Percentiles rank a stretch among this genome's conserved stretches.
phyloP scores from a whole-genome alignment of 768 basidiomycete species.

The Amanita rubescens region DNA sequence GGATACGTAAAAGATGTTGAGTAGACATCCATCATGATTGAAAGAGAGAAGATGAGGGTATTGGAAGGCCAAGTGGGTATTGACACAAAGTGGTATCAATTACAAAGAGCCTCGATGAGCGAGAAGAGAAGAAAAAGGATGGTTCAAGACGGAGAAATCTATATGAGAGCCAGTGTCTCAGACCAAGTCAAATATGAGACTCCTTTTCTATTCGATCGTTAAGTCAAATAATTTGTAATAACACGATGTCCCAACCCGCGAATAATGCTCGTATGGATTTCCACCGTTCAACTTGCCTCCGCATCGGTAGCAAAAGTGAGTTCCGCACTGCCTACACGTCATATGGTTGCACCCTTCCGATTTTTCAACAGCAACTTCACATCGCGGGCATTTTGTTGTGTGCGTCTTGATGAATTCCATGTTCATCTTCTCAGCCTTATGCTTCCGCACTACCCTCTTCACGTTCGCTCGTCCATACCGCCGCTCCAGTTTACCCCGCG shows the following conservation, averaged over 20 bases:
- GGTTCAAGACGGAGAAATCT: too few relatives aligned
- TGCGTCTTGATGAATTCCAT: conserved; percentile 61
- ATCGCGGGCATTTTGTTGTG: conserved; percentile 70
- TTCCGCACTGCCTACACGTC: conserved; percentile 66
- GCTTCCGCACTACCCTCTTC: conserved; percentile 48
- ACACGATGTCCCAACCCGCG: conserved; percentile 41
- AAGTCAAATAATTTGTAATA: conserved; percentile 62
- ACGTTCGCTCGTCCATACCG: conserved; percentile 61
- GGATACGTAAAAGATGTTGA: conserved; percentile 92
- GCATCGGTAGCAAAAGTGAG: conserved; percentile 83
- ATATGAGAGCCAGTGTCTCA: conserved; percentile 25
- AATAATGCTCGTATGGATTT: conserved; percentile 68
- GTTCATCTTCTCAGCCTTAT: conserved; percentile 71
- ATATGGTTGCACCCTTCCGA: conserved; percentile 84
- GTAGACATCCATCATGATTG: conserved; percentile 79
- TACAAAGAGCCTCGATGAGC: conserved; percentile 26
- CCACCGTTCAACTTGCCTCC: conserved; percentile 40
- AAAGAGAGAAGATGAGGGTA: conserved; percentile 23
- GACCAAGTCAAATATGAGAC: conserved; percentile 18
- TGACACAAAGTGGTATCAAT: conserved; percentile 48
- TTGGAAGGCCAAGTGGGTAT: conserved; percentile 45
- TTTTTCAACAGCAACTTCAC: conserved; percentile 68
- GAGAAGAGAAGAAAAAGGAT: not conserved
- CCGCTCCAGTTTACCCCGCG: conserved; percentile 47
- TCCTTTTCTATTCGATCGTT: conserved; percentile 8